These are phyloP conservation scores for Entomortierella lignicola DNA, from an alignment of 192 early-diverging fungal genomes.

Conservation along the genomic window DNA sequence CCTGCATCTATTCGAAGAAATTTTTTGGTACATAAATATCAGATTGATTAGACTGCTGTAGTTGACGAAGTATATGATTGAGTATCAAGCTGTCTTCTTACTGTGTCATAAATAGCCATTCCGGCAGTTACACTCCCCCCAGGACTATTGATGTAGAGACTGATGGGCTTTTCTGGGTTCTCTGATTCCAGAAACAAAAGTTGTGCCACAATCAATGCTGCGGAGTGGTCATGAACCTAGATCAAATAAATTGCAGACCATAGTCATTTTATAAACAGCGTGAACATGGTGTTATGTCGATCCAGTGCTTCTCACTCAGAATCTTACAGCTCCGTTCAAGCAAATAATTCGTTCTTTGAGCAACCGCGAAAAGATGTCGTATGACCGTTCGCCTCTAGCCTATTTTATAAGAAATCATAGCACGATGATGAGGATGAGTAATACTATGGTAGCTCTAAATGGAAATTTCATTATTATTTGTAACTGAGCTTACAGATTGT, in stretches of 20 bases:
- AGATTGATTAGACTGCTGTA: too few species aligned
- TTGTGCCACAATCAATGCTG: conserved; percentile 94
- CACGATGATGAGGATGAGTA: not conserved
- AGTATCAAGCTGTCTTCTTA: too few species aligned
- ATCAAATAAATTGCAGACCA: not conserved
- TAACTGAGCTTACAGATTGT: conserved; percentile 61
- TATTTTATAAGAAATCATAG: conserved; percentile 13
- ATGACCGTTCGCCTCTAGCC: conserved; percentile 91
- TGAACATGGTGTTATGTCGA: not conserved
- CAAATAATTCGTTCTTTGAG: conserved; percentile 97
- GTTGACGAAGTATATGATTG: too few species aligned
- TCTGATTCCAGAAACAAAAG: conserved; percentile 95
- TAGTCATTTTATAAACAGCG: not conserved
- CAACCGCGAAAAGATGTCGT: conserved; percentile 97
- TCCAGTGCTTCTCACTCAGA: not conserved
- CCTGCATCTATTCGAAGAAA: too few species aligned
- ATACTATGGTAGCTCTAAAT: not conserved
- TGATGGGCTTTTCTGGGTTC: conserved; percentile 93
- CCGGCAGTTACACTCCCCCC: conserved; percentile 97
- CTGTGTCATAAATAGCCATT: too few species aligned
- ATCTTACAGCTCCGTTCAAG: conserved; percentile 78
- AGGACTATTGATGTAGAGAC: conserved; percentile 97
- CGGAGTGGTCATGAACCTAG: conserved; percentile 84
- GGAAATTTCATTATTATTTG: not conserved
- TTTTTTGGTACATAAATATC: too few species aligned